A percentile compares a stretch with the other conserved stretches of the same genome.
Evolutionary conservation across 164 flowering plant species (phyloP).

Genomic region (Brasenia schreberi): DNA sequence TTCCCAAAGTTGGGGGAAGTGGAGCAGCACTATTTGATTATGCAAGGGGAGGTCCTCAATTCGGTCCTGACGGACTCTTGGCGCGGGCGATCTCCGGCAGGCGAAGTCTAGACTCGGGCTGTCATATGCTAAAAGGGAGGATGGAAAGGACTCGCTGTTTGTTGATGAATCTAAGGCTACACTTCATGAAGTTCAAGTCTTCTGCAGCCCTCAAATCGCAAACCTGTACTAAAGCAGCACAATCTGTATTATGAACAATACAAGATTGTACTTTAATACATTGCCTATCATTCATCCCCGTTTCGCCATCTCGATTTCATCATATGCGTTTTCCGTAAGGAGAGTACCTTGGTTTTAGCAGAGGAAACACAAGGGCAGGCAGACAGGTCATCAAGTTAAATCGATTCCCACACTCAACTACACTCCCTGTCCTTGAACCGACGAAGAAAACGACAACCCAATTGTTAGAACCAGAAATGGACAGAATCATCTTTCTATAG

Average conservation of each 20-base stretch:
- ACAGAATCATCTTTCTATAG: neutral
- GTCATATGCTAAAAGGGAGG: slow-evolving; percentile 77
- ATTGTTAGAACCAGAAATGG: neutral
- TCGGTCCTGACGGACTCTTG: slow-evolving; percentile 93
- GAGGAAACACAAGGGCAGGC: too few relatives aligned
- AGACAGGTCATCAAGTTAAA: too few relatives aligned
- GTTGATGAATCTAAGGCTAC: slow-evolving; percentile 62
- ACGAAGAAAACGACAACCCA: neutral
- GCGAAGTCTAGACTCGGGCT: slow-evolving; percentile 81
- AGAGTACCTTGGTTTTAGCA: too few relatives aligned
- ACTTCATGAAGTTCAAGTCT: slow-evolving; percentile 63
- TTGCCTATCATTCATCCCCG: too few relatives aligned
- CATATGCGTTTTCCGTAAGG: too few relatives aligned
- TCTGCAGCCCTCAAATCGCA: slow-evolving; percentile 85
- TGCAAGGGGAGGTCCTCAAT: slow-evolving; percentile 89
- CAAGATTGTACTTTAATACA: too few relatives aligned
- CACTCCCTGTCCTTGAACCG: too few relatives aligned
- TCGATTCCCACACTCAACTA: too few relatives aligned
- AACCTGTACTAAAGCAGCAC: slow-evolving; percentile 38
- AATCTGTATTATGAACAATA: neutral
- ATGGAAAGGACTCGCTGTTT: slow-evolving; percentile 84
- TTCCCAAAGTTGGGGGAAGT: slow-evolving; percentile 89
- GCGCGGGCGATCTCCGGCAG: slow-evolving; percentile 70
- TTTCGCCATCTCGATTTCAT: too few relatives aligned
- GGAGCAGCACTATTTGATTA: slow-evolving; percentile 95